Evolutionary conservation across 768 basidiomycete genomes (phyloP), one percentile per base, ranked within the genome.

Genomic region (Serendipita sp.): DNA sequence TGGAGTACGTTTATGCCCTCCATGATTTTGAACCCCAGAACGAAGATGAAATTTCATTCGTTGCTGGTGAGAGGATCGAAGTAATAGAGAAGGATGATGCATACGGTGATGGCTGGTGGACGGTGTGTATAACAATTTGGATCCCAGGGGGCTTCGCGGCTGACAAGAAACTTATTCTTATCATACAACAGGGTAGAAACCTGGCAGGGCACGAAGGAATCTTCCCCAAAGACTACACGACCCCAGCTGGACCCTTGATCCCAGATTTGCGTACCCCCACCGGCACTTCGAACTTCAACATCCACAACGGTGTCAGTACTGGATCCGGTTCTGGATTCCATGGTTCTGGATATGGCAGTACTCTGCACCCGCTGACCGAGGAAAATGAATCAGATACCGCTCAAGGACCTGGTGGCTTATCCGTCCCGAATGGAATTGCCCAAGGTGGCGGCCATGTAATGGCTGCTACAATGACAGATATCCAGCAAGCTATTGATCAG

Each of bases 21-120:
- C 91, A 95, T 72, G 86, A 88, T 70, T 98, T 97, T 69, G 70
- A 75, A 3, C 94, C 96, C 2, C 93, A 99, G 77, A 84, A 97
- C 74, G 89, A 89, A 63, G 96, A 99, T 74, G 96, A 99, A 75
- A 81, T 98, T 44, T 70, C 83, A 0, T 96, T 98, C 72, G 78
- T 76, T 47, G 85, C 85, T 3, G 94, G 94, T 1, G 91, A 98
- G 69, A 78, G 82, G 65, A 91, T 98, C 69, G 86, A 90, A 71
- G 84, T 99, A 34, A 65, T 97, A 46, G 95, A 98, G 77, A 90
- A 84, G 75, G 96, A 98, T 71, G 96, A 98, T 68, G 75, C 83
- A 65, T 98, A 89, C 72, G 83, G 83, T 18, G 96, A 99, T 74
- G 96, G 95, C 16, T 98, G 96, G 96, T 98, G 91, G 91, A 81